A percentile compares a stretch with the other conserved stretches of the same genome.
Conservation (phyloP, 257 asterid genomes). For the Asclepias syriaca region DNA sequence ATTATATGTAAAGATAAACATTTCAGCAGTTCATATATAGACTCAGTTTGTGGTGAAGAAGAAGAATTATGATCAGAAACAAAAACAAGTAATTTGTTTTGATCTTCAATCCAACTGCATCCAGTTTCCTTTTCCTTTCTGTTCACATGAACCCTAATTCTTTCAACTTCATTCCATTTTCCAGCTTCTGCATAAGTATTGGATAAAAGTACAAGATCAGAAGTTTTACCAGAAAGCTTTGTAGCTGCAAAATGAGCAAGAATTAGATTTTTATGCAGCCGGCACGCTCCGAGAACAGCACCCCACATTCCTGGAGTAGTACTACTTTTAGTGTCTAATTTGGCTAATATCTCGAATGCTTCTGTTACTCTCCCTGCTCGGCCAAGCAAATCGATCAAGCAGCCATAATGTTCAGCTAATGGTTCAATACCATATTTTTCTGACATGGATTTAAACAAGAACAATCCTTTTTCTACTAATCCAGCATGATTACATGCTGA, state of each 20-base stretch:
- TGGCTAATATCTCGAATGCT: constrained; percentile 27
- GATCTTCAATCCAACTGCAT: constrained; percentile 47
- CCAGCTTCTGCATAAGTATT: constrained; percentile 36
- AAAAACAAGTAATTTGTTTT: constrained; percentile 24
- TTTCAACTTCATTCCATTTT: constrained; percentile 46
- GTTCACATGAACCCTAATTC: constrained; percentile 26
- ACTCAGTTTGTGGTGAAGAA: constrained; percentile 3
- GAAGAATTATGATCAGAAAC: constrained; percentile 16
- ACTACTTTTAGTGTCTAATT: constrained; percentile 22
- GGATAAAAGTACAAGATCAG: constrained; percentile 31
- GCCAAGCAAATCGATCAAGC: constrained; percentile 45
- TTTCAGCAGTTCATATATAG: constrained; percentile 7
- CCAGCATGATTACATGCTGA: constrained; percentile 50
- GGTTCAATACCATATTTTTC: constrained; percentile 34
- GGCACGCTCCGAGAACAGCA: constrained; percentile 39
- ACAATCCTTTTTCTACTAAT: constrained; percentile 26
- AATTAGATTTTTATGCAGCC: constrained; percentile 29
- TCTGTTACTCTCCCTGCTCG: constrained; percentile 46
- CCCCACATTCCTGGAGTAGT: constrained; percentile 36
- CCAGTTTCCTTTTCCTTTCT: constrained; percentile 38
- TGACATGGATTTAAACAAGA: constrained; percentile 33
- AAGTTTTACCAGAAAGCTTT: constrained; percentile 27
- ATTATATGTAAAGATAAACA: constrained; percentile 24
- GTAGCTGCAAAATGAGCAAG: constrained; percentile 31
- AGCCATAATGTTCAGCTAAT: constrained; percentile 30